Evolutionary conservation across 257 asterid species (phyloP).

Genomic region (Mitragyna speciosa): DNA sequence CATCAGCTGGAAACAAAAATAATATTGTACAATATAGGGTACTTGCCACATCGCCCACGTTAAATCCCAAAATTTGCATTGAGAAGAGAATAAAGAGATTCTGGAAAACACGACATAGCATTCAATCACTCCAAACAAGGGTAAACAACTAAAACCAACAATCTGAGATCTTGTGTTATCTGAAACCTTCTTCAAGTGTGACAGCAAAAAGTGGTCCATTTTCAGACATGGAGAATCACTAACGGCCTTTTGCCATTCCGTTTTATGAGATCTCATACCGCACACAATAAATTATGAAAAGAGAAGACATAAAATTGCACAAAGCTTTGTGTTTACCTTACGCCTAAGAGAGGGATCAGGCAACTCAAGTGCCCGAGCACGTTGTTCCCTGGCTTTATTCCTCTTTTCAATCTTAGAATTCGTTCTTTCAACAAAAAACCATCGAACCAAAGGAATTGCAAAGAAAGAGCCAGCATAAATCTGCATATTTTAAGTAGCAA

Average conservation of each 20-base stretch:
- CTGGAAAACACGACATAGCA: background rate
- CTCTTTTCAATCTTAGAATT: slow-evolving; percentile 66
- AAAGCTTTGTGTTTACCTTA: slow-evolving; percentile 55
- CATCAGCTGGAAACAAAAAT: background rate
- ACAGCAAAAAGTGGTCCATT: background rate
- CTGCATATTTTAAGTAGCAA: slow-evolving; percentile 44
- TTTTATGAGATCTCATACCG: background rate
- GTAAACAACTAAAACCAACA: background rate
- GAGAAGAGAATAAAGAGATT: background rate
- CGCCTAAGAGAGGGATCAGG: slow-evolving; percentile 74
- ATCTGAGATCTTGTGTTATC: background rate
- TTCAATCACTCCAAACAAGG: background rate
- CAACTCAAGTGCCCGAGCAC: slow-evolving; percentile 66
- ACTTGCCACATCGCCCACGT: background rate
- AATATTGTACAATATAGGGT: background rate
- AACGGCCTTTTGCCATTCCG: background rate
- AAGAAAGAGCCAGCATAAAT: slow-evolving; percentile 95
- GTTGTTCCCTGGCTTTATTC: slow-evolving; percentile 64
- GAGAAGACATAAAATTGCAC: background rate
- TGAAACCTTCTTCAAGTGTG: background rate
- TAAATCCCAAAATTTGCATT: background rate
- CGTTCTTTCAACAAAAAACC: slow-evolving; percentile 63
- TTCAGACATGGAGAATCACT: background rate
- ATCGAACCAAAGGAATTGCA: slow-evolving; percentile 79
- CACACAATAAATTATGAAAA: background rate